phyloP scores from a whole-genome alignment of 208 protist genomes.

The Leishmania gerbilli region DNA sequence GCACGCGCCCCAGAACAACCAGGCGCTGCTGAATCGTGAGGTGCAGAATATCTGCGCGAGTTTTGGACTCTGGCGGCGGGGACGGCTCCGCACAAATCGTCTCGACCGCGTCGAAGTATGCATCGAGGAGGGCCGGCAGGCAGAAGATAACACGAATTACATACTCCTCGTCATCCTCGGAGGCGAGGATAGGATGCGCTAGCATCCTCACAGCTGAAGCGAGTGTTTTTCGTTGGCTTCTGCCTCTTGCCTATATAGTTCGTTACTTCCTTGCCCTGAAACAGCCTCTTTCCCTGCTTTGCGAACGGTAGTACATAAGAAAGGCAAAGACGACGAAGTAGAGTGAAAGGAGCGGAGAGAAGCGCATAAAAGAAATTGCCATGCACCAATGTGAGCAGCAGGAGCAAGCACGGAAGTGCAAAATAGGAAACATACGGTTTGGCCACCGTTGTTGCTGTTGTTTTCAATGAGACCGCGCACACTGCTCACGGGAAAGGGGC shows the following conservation, averaged over 20 bases:
- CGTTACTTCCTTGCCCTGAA: background rate
- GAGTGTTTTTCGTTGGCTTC: too few relatives aligned
- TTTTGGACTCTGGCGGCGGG: slow-evolving; percentile 42
- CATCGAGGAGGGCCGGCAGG: slow-evolving; percentile 57
- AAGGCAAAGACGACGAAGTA: slow-evolving; percentile 2
- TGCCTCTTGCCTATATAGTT: background rate
- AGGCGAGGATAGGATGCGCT: slow-evolving; percentile 87
- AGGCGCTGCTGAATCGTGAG: slow-evolving; percentile 70
- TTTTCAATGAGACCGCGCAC: background rate
- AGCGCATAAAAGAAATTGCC: background rate
- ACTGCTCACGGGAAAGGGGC: background rate
- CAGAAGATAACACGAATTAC: slow-evolving; percentile 63
- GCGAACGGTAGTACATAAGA: background rate
- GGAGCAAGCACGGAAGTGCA: background rate
- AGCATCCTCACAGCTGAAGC: slow-evolving; percentile 37
- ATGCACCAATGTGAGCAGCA: background rate
- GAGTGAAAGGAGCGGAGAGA: background rate
- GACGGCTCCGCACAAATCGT: slow-evolving; percentile 57
- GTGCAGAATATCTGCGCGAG: slow-evolving; percentile 49
- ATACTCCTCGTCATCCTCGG: slow-evolving; percentile 85
- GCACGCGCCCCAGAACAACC: slow-evolving; percentile 46
- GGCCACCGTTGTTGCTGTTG: background rate
- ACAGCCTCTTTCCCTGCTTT: background rate
- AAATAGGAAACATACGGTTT: background rate
- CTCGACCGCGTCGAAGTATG: slow-evolving; percentile 75